These are phyloP conservation scores for Fragilaria radians DNA, from an alignment of 108 stramenopile species.

Conservation along the genomic window DNA sequence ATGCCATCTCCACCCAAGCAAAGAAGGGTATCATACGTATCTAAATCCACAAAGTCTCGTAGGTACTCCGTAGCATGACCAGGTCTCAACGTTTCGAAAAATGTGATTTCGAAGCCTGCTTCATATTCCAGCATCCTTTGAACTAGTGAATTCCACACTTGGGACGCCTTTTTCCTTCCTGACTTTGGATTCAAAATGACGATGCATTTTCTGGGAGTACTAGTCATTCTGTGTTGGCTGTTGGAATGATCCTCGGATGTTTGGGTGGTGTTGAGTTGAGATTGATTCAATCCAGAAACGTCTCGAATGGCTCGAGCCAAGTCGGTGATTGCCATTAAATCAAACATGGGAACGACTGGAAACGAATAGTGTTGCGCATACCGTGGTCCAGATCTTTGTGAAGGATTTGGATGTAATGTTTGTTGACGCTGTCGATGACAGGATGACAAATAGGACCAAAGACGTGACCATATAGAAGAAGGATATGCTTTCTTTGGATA, in stretches of 20 bases:
- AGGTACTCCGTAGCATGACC: conserved; percentile 71
- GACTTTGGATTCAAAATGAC: conserved; percentile 77
- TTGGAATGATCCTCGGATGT: not conserved
- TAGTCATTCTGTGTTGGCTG: conserved; percentile 2
- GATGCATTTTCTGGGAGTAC: conserved; percentile 21
- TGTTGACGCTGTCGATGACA: conserved; percentile 6
- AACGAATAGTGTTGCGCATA: conserved; percentile 42
- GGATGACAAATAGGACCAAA: conserved; percentile 2
- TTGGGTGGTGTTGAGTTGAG: conserved; percentile 7
- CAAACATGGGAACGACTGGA: conserved; percentile 48
- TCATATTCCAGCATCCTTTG: conserved; percentile 61
- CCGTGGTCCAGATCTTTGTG: conserved; percentile 21
- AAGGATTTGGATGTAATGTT: conserved; percentile 1
- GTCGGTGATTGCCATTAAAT: conserved; percentile 37
- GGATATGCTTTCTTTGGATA: conserved; percentile 45
- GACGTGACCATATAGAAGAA: conserved; percentile 13
- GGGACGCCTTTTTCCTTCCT: conserved; percentile 45
- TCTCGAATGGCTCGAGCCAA: conserved; percentile 44
- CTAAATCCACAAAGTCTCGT: conserved; percentile 35
- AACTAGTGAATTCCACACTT: conserved; percentile 38
- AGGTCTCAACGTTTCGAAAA: conserved; percentile 34
- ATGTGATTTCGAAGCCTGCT: conserved; percentile 54
- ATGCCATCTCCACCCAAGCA: conserved; percentile 84
- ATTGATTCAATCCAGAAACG: conserved; percentile 15
- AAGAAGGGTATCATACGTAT: conserved; percentile 59